A percentile compares a stretch with the other conserved stretches of the same genome.
phyloP scores from a whole-genome alignment of 345 rosid species.

The Syzygium aqueum region DNA sequence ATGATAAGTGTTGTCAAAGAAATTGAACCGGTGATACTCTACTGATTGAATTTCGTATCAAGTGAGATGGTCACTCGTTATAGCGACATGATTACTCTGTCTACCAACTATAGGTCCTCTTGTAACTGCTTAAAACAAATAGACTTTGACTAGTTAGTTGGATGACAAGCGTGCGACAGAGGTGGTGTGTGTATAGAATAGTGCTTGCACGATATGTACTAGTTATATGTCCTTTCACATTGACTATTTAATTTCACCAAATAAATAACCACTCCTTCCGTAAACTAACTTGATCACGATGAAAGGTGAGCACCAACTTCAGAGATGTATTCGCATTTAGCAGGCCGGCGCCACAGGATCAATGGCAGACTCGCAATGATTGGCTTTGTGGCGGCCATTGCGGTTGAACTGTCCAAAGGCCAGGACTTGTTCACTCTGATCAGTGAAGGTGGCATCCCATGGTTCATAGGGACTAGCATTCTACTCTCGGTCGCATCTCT shows the following conservation, averaged over 20 bases:
- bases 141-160: neutral
- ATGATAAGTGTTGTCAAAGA: neutral
- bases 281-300: neutral
- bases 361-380: slow-evolving; percentile 81
- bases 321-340: slow-evolving; percentile 56
- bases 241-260: neutral
- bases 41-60: neutral
- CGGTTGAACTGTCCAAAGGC: slow-evolving; percentile 55
- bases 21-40: neutral
- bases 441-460: slow-evolving; percentile 44
- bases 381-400: slow-evolving; percentile 70
- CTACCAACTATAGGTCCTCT: neutral
- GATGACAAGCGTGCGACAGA: neutral
- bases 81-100: neutral
- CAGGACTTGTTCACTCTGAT: slow-evolving; percentile 57
- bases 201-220: neutral
- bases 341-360: slow-evolving; percentile 88
- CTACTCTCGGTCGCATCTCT: slow-evolving; percentile 59
- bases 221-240: neutral
- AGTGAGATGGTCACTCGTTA: neutral
- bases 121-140: neutral
- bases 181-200: neutral
- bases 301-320: slow-evolving; percentile 42
- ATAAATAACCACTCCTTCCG: neutral
- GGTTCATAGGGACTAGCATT: slow-evolving; percentile 47